Percentiles rank a stretch among this genome's conserved stretches.
phyloP scores from a whole-genome alignment of 2,329 filamentous ascomycete genomes.

The Colletotrichum horii region DNA sequence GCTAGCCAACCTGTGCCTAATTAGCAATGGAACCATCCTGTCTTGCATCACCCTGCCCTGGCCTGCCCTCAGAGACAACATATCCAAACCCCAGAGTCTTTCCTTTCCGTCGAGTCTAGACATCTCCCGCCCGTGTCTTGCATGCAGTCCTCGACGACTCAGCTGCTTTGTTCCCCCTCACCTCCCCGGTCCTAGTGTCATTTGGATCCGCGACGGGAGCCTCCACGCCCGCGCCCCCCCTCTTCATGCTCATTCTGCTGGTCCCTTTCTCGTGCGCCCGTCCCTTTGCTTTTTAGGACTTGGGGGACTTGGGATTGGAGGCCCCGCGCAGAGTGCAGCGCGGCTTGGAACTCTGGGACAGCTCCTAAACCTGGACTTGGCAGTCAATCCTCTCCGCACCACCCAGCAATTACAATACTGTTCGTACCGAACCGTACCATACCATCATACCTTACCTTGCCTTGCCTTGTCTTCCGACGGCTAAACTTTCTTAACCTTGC shows the following conservation, averaged over 20 bases:
- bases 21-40: neutral
- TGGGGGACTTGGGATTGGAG: neutral
- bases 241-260: neutral
- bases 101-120: neutral
- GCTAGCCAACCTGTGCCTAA: neutral
- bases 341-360: neutral
- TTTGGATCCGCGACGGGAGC: conserved; percentile 22
- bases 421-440: neutral
- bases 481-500: neutral
- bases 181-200: conserved; percentile 10
- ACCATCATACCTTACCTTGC: neutral
- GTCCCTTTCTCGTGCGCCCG: neutral
- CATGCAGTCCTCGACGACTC: conserved; percentile 3
- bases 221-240: conserved; percentile 3
- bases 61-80: neutral
- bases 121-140: neutral
- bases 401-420: neutral
- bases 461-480: neutral
- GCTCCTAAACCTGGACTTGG: conserved; percentile 3
- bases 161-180: conserved; percentile 7
- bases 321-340: neutral
- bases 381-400: neutral
- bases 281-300: neutral
- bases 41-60: neutral
- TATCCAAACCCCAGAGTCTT: neutral